Base-by-base conservation (phyloP, 768 basidiomycete genomes). In the Psilocybe subaeruginosa region DNA sequence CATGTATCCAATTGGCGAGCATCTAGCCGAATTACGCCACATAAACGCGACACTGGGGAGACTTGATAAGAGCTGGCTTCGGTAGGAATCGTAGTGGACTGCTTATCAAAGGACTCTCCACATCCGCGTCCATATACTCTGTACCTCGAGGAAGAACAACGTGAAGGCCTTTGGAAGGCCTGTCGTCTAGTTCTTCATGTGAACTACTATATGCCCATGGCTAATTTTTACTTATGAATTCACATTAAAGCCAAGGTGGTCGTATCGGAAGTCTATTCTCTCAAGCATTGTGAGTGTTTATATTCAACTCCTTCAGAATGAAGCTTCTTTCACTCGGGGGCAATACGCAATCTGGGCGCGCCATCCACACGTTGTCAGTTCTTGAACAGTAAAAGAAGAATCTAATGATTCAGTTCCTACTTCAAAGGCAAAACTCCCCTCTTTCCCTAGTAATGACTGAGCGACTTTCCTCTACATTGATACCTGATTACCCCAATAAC, bases 261-360 rank as follows among this genome's bases (percentile, higher is more conserved):
- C n/a, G 16, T 41, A 51, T 48, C 49, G 50, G 49, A 49, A 49
- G 8, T 35, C 51, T 39, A 49, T 8, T 35, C 46, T 60, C 43
- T 54, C 50, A 43, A 53, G 45, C 41, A 8, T 7, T 54, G 53
- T 63, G 56, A 35, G 43, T 64, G 54, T 46, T 55, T 43, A 57
- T 43, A 31, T 39, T n/a, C 37, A 43, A 11, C 50, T 49, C 46
- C 53, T 60, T 41, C 53, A 39, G 4, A 23, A 58, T 53, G 60
- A 48, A 54, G 56, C 63, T 64, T 64, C 63, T 64, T 60, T 64
- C 49, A 43, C 43, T 47, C 31, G 58, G 52, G 45, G 31, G 45
- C 49, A 55, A 31, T 58, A 53, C 50, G 35, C 55, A 54, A 8
- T 43, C 17, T 29, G 29, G 52, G 52, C 16, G 58, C 58, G 59